A percentile compares a stretch with the other conserved stretches of the same genome.
Evolutionary conservation across 75 land plant genomes (phyloP).

Genomic region (Selaginella tamariscina): DNA sequence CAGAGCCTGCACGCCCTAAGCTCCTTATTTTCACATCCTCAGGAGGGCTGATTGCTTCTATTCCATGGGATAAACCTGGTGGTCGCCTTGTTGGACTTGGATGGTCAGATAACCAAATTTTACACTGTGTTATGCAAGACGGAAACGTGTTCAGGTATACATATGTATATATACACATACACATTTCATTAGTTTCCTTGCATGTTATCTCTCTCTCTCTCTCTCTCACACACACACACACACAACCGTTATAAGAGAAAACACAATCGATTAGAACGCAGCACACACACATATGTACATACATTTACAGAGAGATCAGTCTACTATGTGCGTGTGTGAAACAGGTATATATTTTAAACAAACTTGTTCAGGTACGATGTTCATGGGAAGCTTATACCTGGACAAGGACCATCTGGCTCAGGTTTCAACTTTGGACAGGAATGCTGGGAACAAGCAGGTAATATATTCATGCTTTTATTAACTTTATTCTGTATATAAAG

Average conservation of each 20-base stretch:
- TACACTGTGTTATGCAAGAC: conserved; percentile 76
- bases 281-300: no score
- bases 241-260: no score
- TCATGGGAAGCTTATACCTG: conserved; percentile 49
- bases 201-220: no score
- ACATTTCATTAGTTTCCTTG: no score
- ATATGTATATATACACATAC: no score
- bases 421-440: conserved; percentile 64
- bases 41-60: conserved; percentile 57
- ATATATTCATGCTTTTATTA: no score
- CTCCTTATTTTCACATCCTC: conserved; percentile 74
- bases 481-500: no score
- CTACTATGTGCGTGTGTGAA: no score
- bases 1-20: conserved; percentile 87
- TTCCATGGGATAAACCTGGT: conserved; percentile 81
- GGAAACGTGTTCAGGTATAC: conserved; percentile 70
- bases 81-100: conserved; percentile 75
- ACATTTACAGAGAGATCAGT: no score
- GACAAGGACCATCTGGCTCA: conserved; percentile 35
- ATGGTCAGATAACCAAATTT: conserved; percentile 79
- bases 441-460: conserved; percentile 58
- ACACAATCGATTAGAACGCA: no score
- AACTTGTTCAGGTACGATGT: conserved; percentile 58
- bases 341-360: no score
- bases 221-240: no score